Percentiles rank a stretch among this genome's conserved stretches.
Conservation (phyloP, 176 grass and related monocot species). For the Stipa capillata region DNA sequence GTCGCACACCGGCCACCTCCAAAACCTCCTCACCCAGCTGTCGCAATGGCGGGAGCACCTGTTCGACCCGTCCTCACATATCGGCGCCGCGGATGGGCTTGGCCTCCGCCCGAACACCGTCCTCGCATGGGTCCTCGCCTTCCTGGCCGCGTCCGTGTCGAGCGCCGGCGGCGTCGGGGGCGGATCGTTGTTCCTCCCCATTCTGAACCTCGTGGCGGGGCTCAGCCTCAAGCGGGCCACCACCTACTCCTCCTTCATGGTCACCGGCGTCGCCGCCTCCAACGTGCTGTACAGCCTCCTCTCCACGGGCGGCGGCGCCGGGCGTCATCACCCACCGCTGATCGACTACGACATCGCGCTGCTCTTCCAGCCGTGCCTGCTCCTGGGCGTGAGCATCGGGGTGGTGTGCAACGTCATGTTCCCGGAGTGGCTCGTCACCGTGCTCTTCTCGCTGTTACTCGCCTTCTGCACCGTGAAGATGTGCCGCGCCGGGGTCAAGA, state of each 20-base stretch:
- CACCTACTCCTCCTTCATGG: slow-evolving; percentile 68
- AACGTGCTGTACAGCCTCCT: slow-evolving; percentile 65
- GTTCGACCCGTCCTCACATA: neutral
- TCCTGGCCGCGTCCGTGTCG: slow-evolving; percentile 55
- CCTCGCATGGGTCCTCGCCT: slow-evolving; percentile 42
- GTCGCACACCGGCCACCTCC: neutral
- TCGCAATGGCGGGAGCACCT: slow-evolving; percentile 42
- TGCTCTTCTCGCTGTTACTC: slow-evolving; percentile 56
- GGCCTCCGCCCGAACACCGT: neutral
- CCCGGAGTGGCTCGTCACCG: slow-evolving; percentile 88
- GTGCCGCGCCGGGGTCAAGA: slow-evolving; percentile 45
- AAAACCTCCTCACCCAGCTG: slow-evolving; percentile 15
- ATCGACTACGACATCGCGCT: slow-evolving; percentile 74
- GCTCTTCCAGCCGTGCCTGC: slow-evolving; percentile 65
- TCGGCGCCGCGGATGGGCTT: neutral
- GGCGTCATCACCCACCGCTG: slow-evolving; percentile 1
- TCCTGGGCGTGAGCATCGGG: slow-evolving; percentile 75
- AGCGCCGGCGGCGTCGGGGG: slow-evolving; percentile 65
- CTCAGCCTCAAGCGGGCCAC: slow-evolving; percentile 59
- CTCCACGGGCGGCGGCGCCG: neutral
- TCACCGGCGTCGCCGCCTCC: slow-evolving; percentile 48
- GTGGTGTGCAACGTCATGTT: slow-evolving; percentile 74
- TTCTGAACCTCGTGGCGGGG: slow-evolving; percentile 59
- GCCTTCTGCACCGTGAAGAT: slow-evolving; percentile 64
- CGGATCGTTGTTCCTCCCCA: slow-evolving; percentile 73